Conservation (phyloP, 2,329 filamentous ascomycete genomes). For the Colletotrichum sp. region DNA sequence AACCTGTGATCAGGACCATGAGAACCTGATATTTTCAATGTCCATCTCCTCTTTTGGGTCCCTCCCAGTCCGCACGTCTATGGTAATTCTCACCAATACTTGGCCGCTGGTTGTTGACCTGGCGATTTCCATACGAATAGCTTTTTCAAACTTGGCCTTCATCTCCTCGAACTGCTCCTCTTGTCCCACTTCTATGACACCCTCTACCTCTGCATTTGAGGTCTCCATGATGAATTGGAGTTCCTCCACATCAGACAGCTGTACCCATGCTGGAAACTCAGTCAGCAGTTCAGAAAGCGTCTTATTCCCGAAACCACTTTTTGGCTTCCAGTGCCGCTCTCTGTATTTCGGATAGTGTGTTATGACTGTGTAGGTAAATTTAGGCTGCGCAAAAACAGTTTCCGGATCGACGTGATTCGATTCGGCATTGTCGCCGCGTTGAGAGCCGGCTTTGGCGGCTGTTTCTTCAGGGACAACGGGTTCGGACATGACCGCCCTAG, state of each 20-base stretch:
- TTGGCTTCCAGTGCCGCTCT: background rate
- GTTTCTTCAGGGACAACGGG: background rate
- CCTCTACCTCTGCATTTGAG: background rate
- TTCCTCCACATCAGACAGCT: background rate
- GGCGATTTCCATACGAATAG: background rate
- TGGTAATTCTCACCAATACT: background rate
- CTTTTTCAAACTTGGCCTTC: background rate
- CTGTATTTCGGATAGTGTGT: background rate
- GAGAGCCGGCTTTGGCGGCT: background rate
- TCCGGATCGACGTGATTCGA: fast-evolving
- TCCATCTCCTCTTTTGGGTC: background rate
- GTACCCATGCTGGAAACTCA: background rate
- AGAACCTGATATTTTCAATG: background rate
- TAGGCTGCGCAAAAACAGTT: background rate
- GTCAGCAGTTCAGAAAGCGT: background rate
- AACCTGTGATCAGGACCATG: background rate
- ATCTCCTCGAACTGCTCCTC: background rate
- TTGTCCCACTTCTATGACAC: background rate
- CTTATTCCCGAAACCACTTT: background rate
- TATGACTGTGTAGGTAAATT: background rate
- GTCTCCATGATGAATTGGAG: background rate
- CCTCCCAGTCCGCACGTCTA: background rate
- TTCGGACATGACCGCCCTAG: fast-evolving
- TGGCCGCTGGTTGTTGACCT: background rate
- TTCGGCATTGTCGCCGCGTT: fast-evolving